phyloP scores from a whole-genome alignment of 768 basidiomycete species.

The Trametes cingulata region DNA sequence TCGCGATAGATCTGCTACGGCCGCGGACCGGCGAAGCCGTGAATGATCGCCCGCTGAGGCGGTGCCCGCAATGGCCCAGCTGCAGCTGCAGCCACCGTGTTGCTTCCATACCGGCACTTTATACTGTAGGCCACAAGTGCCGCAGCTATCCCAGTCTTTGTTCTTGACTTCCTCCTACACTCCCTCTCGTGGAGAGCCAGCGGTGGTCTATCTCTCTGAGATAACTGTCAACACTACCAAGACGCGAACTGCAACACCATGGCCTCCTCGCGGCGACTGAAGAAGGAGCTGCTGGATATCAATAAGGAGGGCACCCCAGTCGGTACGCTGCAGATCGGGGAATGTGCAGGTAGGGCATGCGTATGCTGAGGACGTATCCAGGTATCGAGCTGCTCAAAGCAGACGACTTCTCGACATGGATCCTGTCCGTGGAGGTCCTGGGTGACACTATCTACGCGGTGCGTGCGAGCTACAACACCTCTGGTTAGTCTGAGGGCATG shows the following conservation, averaged over 20 bases:
- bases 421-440: slow-evolving; percentile 78
- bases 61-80: not conserved
- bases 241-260: not conserved
- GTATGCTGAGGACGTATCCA: slow-evolving; percentile 27
- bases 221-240: too few species aligned
- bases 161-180: not conserved
- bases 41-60: not conserved
- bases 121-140: too few species aligned
- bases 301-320: slow-evolving; percentile 65
- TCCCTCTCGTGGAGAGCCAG: too few species aligned
- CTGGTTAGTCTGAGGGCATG: not conserved
- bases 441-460: slow-evolving; percentile 82
- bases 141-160: not conserved
- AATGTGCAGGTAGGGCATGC: too few species aligned
- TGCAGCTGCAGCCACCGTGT: not conserved
- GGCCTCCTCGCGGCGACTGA: slow-evolving; percentile 47
- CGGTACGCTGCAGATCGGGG: slow-evolving; percentile 39
- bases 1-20: too few species aligned
- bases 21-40: not conserved
- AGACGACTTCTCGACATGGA: slow-evolving; percentile 78
- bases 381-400: slow-evolving; percentile 75
- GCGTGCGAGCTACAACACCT: slow-evolving; percentile 17
- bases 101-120: too few species aligned
- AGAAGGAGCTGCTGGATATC: slow-evolving; percentile 73
- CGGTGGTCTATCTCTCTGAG: too few species aligned